These are phyloP conservation scores for Elongisporangium anandrum DNA, from an alignment of 352 stramenopile genomes.

Conservation along the genomic window DNA sequence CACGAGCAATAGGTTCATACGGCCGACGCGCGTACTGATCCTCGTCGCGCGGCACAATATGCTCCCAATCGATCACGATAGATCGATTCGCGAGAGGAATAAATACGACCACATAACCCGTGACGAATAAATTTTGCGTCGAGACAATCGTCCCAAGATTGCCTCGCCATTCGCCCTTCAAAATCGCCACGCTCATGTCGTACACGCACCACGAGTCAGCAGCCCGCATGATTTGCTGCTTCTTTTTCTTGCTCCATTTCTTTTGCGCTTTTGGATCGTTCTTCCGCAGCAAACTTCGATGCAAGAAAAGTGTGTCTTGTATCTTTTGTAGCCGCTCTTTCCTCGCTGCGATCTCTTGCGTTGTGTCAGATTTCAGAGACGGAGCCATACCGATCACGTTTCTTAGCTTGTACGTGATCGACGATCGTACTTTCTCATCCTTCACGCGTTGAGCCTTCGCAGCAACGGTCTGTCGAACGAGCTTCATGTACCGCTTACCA, in stretches of 20 bases:
- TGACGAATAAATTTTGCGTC: slow-evolving; percentile 58
- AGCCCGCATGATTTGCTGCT: slow-evolving; percentile 27
- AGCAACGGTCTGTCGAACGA: slow-evolving; percentile 43
- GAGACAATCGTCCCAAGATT: slow-evolving; percentile 49
- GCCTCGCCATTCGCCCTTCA: slow-evolving; percentile 39
- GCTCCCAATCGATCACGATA: slow-evolving; percentile 53
- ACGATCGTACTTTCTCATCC: slow-evolving; percentile 31
- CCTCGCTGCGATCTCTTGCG: slow-evolving; percentile 32
- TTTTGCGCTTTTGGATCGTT: slow-evolving; percentile 21
- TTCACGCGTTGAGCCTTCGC: slow-evolving; percentile 35
- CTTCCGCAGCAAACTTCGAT: slow-evolving; percentile 11
- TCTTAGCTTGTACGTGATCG: slow-evolving; percentile 36
- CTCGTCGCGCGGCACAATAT: slow-evolving; percentile 40
- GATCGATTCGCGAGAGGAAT: slow-evolving; percentile 41
- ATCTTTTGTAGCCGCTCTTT: slow-evolving; percentile 32
- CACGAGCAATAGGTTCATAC: slow-evolving; percentile 26
- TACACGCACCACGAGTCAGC: slow-evolving; percentile 46
- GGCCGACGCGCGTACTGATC: slow-evolving; percentile 34
- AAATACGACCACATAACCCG: slow-evolving; percentile 58
- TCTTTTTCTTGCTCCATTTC: slow-evolving; percentile 42
- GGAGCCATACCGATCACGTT: slow-evolving; percentile 31
- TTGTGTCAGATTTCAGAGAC: slow-evolving; percentile 51
- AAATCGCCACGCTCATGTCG: slow-evolving; percentile 44
- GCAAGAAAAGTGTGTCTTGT: slow-evolving; percentile 45
- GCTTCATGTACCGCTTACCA: slow-evolving; percentile 41